Evolutionary conservation across 179 eudicot genomes (phyloP), one percentile per base, ranked within the genome.

Genomic region (Beta macrorhiza): DNA sequence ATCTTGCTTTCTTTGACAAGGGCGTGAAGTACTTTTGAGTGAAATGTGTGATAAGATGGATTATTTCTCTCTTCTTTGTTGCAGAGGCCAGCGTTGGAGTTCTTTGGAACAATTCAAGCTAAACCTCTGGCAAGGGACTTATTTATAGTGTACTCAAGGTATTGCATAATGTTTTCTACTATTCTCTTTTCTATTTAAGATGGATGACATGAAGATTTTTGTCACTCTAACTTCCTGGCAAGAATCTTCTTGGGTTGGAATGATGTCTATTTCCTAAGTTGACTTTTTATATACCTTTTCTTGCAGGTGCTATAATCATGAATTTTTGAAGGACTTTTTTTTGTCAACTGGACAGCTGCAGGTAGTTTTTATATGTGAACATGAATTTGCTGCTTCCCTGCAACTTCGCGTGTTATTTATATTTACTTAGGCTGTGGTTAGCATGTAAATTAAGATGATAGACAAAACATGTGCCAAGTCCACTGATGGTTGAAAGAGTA

Each of bases 311-410:
- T 91, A 87, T 74, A 91, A 91, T 79, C 99, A 90, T 87, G 99
- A 96, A 87, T 89, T 91, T 83, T 85, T 96, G 88, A 96, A 94
- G 90, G 91, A 94, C 78, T 94, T 92, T 87, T 94, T 90, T 83
- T 87, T 91, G 16, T 92, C 97, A 37, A 85, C 93, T 78, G 99
- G 98, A 65, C 97, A 94, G 84, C 87, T 92, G 82, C 93, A 94
- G 88, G 98, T 96, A 80, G 79, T 84, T 84, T 77, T 72, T 61
- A 16, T 56, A 72, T 58, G 5, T 74, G 64, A 15, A 20, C 56
- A 22, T 37, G 52, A 42, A n/a, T 79, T 59, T 69, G 44, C 56
- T 63, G 75, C 63, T 45, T 67, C 59, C 55, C 19, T 44, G 73
- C 55, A 52, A 25, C 68, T 70, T 12, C 63, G 51, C 72, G 19